Evolutionary conservation across 139 green algal species (phyloP).

Genomic region (Closterium sp.): DNA sequence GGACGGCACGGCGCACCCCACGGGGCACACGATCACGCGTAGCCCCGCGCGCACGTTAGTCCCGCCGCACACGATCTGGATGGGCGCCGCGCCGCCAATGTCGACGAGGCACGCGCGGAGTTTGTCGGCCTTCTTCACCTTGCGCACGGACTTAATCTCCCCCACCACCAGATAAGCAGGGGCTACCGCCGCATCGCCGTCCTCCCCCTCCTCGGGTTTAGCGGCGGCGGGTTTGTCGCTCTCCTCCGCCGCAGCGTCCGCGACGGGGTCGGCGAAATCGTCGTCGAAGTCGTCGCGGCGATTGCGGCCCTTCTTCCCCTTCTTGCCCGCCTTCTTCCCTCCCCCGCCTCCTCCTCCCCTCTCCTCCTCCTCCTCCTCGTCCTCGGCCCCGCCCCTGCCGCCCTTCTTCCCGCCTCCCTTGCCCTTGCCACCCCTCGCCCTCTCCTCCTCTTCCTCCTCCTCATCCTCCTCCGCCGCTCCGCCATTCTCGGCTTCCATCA

Average conservation of each 20-base stretch:
- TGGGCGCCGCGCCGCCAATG: slow-evolving; percentile 29
- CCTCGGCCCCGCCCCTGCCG: slow-evolving; percentile 9
- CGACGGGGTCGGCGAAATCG: slow-evolving; percentile 1
- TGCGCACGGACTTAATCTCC: slow-evolving; percentile 23
- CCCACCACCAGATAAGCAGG: slow-evolving; percentile 21
- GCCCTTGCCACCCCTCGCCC: neutral
- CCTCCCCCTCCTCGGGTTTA: slow-evolving; percentile 43
- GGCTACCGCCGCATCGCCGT: slow-evolving; percentile 7
- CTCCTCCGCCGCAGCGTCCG: slow-evolving; percentile 43
- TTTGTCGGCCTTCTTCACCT: slow-evolving; percentile 69
- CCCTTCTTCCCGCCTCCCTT: slow-evolving; percentile 65
- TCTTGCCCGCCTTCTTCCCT: slow-evolving; percentile 33
- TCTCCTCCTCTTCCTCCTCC: neutral
- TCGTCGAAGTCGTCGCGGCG: slow-evolving; percentile 35
- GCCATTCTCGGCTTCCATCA: neutral
- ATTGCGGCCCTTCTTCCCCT: slow-evolving; percentile 64
- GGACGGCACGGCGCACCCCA: slow-evolving; percentile 64
- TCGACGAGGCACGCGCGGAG: slow-evolving; percentile 64
- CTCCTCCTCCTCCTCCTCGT: slow-evolving; percentile 21
- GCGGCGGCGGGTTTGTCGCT: slow-evolving; percentile 19
- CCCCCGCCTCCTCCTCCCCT: neutral
- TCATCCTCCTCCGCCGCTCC: neutral
- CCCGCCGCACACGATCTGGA: slow-evolving; percentile 73
- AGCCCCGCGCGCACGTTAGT: slow-evolving; percentile 64
- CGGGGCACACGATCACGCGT: slow-evolving; percentile 69